These are phyloP conservation scores for Collybia nuda DNA, from an alignment of 768 basidiomycete species.

Conservation along the genomic window DNA sequence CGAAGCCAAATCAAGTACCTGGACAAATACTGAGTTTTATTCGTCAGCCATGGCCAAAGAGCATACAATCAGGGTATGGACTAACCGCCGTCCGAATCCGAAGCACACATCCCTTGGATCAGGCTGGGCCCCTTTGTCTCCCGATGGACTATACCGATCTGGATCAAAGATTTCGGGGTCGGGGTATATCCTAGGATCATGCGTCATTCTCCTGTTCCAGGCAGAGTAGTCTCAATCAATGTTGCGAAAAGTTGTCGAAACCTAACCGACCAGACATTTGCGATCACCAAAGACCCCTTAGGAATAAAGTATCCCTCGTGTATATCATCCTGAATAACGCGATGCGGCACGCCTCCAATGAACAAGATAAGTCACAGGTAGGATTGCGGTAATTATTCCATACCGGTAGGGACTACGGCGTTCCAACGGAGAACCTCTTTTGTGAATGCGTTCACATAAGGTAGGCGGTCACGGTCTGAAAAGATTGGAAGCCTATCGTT, in stretches of 20 bases:
- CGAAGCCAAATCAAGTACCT: conserved; percentile 27
- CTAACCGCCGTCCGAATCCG: conserved; percentile 69
- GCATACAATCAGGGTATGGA: conserved; percentile 6
- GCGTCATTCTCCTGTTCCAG: conserved; percentile 43
- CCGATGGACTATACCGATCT: conserved; percentile 54
- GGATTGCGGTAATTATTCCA: conserved; percentile 6
- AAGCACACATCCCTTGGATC: conserved; percentile 66
- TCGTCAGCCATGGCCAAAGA: conserved; percentile 8
- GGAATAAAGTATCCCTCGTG: conserved; percentile 65
- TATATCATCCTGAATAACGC: conserved; percentile 57
- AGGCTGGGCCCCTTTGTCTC: conserved; percentile 39
- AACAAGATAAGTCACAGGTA: conserved; percentile 7
- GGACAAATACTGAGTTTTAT: conserved; percentile 40
- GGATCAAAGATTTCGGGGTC: conserved; percentile 59
- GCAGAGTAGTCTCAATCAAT: conserved; percentile 12
- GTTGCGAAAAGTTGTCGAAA: conserved; percentile 5
- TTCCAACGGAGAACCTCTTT: conserved; percentile 61
- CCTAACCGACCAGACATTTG: conserved; percentile 46
- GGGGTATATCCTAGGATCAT: conserved; percentile 53
- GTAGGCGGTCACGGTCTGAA: conserved; percentile 54
- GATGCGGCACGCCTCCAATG: conserved; percentile 48
- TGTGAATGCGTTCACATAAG: conserved; percentile 58
- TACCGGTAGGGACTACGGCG: conserved; percentile 44
- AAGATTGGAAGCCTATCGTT: conserved; percentile 60
- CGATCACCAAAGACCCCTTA: conserved; percentile 51